Evolutionary conservation across 2,329 filamentous ascomycete species (phyloP), one percentile per base, ranked within the genome.

Genomic region (Exophiala lecanii-corni): DNA sequence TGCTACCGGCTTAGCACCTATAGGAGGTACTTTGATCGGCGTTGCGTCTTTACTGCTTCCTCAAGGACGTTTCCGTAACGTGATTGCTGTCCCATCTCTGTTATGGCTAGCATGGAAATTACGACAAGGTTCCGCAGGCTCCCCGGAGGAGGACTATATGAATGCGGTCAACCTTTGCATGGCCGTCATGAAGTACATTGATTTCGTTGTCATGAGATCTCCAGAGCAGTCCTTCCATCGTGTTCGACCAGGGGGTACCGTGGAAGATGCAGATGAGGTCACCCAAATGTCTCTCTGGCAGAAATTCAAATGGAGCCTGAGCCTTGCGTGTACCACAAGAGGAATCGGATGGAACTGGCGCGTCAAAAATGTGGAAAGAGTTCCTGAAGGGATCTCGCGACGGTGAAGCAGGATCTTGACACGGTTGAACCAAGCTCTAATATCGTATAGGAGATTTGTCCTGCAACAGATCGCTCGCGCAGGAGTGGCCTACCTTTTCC

Each of bases 271-370:
- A 4, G 19, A 41, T 12, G 37, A 49, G 17, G 43, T 51, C 19
- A 9, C 43, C 18, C 38, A 35, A 12, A 49, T 49, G 49, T 39
- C 36, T 3, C 3, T 43, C n/a, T 44, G 49, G 49, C 42, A 46
- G 31, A 51, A 51, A 21, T 39, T 80, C 13, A 69, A 77, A 42
- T 82, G 78, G 77, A 66, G 73, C 4, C 51, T 70, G 5, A 76
- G 79, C 41, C 58, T 79, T 21, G 68, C 78, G 49, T 68, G 67
- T 57, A 79, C 72, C 54, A 75, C 80, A 54, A 68, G 78, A 32
- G 78, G 78, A 5, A 68, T 75, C 26, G 74, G 75, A 47, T 81
- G 78, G 78, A 76, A 72, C 54, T 79, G 76, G 69, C 66, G 76
- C 4, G 69, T 70, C 17, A 49, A 51, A 30, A 49, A 51, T 21